A percentile compares a stretch with the other conserved stretches of the same genome.
phyloP scores from a whole-genome alignment of 176 grass and related monocot genomes.

The Triticum monococcum region DNA sequence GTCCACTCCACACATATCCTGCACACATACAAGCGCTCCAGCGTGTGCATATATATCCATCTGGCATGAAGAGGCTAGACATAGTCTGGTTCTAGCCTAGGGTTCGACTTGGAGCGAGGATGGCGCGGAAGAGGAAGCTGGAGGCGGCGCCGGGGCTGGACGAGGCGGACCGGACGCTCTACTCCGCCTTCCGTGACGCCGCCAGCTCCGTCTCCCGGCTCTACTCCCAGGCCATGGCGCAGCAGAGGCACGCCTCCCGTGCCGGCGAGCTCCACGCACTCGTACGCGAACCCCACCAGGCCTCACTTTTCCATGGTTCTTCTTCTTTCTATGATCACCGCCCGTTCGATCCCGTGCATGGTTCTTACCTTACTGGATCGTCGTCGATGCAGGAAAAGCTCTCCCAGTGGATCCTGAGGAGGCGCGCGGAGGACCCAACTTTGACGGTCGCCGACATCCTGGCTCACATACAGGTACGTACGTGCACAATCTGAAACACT shows the following conservation, averaged over 20 bases:
- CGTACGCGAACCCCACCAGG: neutral
- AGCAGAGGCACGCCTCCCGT: slow-evolving; percentile 55
- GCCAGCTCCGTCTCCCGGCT: slow-evolving; percentile 55
- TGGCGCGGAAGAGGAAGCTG: neutral
- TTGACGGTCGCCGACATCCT: slow-evolving; percentile 49
- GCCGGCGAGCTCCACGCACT: slow-evolving; percentile 53
- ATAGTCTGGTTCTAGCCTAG: no score
- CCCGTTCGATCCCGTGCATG: no score
- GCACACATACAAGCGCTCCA: no score
- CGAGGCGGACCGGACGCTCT: slow-evolving; percentile 49
- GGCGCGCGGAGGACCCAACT: slow-evolving; percentile 40
- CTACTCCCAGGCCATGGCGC: slow-evolving; percentile 49
- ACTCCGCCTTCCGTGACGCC: slow-evolving; percentile 46
- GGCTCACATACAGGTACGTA: slow-evolving; percentile 51
- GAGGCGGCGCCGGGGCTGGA: neutral
- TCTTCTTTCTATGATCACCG: no score
- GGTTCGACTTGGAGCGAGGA: neutral
- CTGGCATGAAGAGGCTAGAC: no score
- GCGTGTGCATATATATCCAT: no score
- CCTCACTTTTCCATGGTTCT: no score
- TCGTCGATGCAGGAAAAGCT: slow-evolving; percentile 46
- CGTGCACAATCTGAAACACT: neutral
- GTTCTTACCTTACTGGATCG: neutral
- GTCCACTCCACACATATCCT: no score
- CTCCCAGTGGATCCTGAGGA: slow-evolving; percentile 52